Conservation (phyloP, 1,284 basidiomycete genomes). For the Papiliotrema flavescens region DNA sequence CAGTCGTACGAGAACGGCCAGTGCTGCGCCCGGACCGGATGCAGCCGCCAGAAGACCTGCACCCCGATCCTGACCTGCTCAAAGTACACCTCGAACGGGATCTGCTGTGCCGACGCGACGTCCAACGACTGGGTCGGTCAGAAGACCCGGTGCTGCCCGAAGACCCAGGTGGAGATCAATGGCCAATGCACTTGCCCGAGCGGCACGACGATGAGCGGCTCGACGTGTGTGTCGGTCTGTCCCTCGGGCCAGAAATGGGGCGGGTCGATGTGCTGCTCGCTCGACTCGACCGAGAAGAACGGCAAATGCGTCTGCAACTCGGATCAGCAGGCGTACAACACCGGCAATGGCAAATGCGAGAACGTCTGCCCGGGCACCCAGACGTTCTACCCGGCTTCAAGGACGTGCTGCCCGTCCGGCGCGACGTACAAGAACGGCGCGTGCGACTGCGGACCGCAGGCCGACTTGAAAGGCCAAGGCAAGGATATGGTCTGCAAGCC, state of each 20-base stretch:
- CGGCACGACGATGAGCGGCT: slow-evolving; percentile 10
- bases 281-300: background rate
- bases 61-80: slow-evolving; percentile 24
- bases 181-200: slow-evolving; percentile 18
- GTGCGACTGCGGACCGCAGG: background rate
- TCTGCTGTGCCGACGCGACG: slow-evolving; percentile 53
- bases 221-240: slow-evolving; percentile 8
- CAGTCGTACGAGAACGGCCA: slow-evolving; percentile 27
- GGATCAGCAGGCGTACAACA: background rate
- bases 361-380: background rate
- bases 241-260: slow-evolving; percentile 3
- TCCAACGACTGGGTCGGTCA: slow-evolving; percentile 17
- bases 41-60: slow-evolving; percentile 12
- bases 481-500: too few relatives aligned
- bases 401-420: background rate
- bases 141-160: slow-evolving; percentile 17
- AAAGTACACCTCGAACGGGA: slow-evolving; percentile 57
- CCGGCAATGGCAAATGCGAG: background rate
- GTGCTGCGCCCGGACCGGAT: slow-evolving; percentile 30
- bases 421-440: background rate
- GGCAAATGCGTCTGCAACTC: slow-evolving; percentile 9
- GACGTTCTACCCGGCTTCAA: background rate
- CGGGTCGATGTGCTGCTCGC: slow-evolving; percentile 6
- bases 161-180: slow-evolving; percentile 13
- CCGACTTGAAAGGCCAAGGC: too few relatives aligned